Evolutionary conservation across 208 protist species (phyloP).

Genomic region (Crithidia thermophila): DNA sequence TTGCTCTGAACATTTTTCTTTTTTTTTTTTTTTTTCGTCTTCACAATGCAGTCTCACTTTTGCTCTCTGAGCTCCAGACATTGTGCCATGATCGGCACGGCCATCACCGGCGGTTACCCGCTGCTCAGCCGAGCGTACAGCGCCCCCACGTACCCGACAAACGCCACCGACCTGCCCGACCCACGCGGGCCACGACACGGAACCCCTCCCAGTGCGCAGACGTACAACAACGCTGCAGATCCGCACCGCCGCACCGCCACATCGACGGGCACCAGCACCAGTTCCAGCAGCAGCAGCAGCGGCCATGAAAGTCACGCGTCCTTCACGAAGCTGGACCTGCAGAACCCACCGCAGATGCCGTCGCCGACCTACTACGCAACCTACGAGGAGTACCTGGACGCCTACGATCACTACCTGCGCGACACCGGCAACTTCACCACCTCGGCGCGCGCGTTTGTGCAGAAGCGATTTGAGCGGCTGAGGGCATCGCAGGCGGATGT

Average conservation of each 20-base stretch:
- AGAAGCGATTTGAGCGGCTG: constrained; percentile 10
- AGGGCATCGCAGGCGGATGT: constrained; percentile 19
- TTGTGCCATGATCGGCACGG: background rate
- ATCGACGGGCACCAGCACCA: background rate
- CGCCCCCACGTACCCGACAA: constrained; percentile 1
- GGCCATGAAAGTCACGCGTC: background rate
- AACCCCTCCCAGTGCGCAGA: background rate
- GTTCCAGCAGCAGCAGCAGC: background rate
- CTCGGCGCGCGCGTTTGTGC: constrained; percentile 17
- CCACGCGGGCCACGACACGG: too few species aligned
- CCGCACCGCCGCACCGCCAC: background rate
- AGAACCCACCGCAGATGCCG: constrained; percentile 27
- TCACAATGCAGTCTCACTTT: constrained; percentile 1
- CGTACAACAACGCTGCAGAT: background rate
- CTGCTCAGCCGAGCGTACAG: constrained; percentile 4
- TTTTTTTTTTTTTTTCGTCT: background rate
- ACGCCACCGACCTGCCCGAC: constrained; percentile 6
- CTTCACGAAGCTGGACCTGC: constrained; percentile 15
- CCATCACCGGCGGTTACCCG: background rate
- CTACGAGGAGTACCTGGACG: constrained; percentile 53
- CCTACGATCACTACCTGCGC: constrained; percentile 48
- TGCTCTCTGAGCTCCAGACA: background rate
- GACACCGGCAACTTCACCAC: constrained; percentile 7
- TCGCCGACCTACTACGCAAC: constrained; percentile 23
- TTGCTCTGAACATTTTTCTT: background rate